phyloP scores from a whole-genome alignment of 805 yeast genomes.

The Metschnikowia lunata region DNA sequence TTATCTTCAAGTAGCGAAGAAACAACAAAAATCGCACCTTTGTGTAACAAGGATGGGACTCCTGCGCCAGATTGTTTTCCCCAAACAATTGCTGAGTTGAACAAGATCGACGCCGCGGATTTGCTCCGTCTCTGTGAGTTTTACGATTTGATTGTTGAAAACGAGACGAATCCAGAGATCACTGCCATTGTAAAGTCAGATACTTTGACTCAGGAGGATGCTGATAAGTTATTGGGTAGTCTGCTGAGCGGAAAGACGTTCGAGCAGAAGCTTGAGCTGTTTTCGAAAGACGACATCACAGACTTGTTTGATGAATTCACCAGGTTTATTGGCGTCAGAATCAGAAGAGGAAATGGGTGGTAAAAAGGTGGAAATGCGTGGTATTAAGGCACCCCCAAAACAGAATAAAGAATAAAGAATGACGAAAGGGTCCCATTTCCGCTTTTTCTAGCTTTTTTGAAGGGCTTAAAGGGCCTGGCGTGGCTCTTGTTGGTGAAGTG shows the following conservation, averaged over 20 bases:
- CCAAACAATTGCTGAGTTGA: slow-evolving; percentile 49
- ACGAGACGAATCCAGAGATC: slow-evolving; percentile 12
- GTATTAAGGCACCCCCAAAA: no score
- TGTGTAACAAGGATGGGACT: slow-evolving; percentile 78
- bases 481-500: neutral
- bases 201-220: slow-evolving; percentile 14
- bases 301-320: slow-evolving; percentile 61
- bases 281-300: slow-evolving; percentile 46
- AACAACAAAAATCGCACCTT: slow-evolving; percentile 49
- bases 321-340: slow-evolving; percentile 59
- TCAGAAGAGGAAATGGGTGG: slow-evolving; percentile 43
- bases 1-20: slow-evolving; percentile 36
- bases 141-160: slow-evolving; percentile 63
- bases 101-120: slow-evolving; percentile 38
- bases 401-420: no score
- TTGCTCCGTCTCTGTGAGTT: slow-evolving; percentile 59
- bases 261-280: slow-evolving; percentile 18
- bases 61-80: slow-evolving; percentile 59
- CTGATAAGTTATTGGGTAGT: slow-evolving; percentile 11
- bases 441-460: no score
- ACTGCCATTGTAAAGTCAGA: slow-evolving; percentile 12
- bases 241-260: slow-evolving; percentile 2
- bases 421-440: no score
- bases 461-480: no score
- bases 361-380: neutral